Evolutionary conservation across 495 filamentous ascomycete genomes (phyloP).

Genomic region (Poronia punctata): DNA sequence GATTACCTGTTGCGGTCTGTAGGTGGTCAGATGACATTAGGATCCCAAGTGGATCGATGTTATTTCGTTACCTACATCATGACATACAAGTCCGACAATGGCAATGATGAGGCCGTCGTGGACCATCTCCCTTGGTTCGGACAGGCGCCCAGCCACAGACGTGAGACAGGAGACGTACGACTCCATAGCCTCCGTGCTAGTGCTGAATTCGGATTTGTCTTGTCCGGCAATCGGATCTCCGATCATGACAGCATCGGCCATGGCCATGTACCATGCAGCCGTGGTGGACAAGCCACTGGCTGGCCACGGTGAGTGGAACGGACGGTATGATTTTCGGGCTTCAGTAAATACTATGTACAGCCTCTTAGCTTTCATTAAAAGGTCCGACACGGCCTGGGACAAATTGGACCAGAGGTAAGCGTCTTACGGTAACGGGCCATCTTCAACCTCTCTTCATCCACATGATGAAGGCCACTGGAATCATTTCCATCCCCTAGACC

Average conservation of each 20-base stretch:
- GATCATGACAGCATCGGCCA: constrained; percentile 16
- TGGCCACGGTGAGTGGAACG: constrained; percentile 20
- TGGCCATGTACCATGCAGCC: constrained; percentile 20
- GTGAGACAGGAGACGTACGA: constrained; percentile 21
- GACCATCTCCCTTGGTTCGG: constrained; percentile 10
- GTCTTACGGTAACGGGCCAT: constrained; percentile 16
- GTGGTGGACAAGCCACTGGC: constrained; percentile 18
- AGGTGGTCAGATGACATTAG: constrained; percentile 1
- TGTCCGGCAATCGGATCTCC: constrained; percentile 3
- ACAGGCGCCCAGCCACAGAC: constrained; percentile 16
- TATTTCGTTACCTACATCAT: constrained; percentile 15
- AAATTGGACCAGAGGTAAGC: background rate
- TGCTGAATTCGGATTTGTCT: constrained; percentile 7
- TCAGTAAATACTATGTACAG: constrained; percentile 17
- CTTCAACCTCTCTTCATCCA: constrained; percentile 16
- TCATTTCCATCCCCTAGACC: constrained; percentile 8
- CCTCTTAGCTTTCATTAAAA: background rate
- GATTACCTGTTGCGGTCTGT: constrained; percentile 18
- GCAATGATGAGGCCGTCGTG: constrained; percentile 19
- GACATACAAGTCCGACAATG: constrained; percentile 19
- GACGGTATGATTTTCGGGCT: constrained; percentile 11
- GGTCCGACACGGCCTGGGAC: background rate
- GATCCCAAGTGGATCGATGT: background rate
- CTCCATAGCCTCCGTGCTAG: constrained; percentile 16
- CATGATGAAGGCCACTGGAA: constrained; percentile 6